A percentile compares a stretch with the other conserved stretches of the same genome.
These are phyloP conservation scores for Saccharomycopsis oosterbeekiorum DNA, from an alignment of 805 yeast species.

Conservation along the genomic window DNA sequence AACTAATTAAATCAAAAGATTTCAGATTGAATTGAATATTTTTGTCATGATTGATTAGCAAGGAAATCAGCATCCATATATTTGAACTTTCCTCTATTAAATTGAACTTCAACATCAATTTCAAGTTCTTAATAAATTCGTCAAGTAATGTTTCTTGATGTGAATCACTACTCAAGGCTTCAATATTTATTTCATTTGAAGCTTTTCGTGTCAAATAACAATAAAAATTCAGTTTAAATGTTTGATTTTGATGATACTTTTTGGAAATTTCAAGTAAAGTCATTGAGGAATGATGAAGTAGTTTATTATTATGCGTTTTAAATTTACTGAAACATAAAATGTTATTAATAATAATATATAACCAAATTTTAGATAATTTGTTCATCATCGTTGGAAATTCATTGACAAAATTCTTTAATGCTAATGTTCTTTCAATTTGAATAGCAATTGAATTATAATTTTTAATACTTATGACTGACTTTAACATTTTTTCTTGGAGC, in stretches of 20 bases:
- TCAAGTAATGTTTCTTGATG: background rate
- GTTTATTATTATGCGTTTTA: background rate
- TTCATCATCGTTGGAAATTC: slow-evolving; percentile 12
- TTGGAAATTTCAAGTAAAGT: slow-evolving; percentile 9
- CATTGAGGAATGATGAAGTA: background rate
- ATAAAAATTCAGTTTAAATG: slow-evolving; percentile 1
- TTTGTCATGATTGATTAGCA: background rate
- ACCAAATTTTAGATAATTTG: slow-evolving; percentile 10
- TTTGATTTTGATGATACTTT: slow-evolving; percentile 2
- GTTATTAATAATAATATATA: background rate
- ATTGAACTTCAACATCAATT: background rate
- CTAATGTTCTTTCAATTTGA: slow-evolving; percentile 4
- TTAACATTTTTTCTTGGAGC: slow-evolving; percentile 6
- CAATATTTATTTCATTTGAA: background rate
- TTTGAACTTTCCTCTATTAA: background rate
- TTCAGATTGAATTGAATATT: background rate
- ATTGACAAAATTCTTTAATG: slow-evolving; percentile 4
- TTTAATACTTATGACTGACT: slow-evolving; percentile 1
- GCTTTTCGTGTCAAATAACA: background rate
- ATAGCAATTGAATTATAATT: slow-evolving; percentile 7
- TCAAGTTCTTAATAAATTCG: background rate
- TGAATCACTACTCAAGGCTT: background rate
- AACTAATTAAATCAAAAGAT: background rate
- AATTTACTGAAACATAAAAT: background rate
- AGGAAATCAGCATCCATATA: slow-evolving; percentile 6